These are phyloP conservation scores for Candida sanyaensis DNA, from an alignment of 1,139 yeast species.

Conservation along the genomic window DNA sequence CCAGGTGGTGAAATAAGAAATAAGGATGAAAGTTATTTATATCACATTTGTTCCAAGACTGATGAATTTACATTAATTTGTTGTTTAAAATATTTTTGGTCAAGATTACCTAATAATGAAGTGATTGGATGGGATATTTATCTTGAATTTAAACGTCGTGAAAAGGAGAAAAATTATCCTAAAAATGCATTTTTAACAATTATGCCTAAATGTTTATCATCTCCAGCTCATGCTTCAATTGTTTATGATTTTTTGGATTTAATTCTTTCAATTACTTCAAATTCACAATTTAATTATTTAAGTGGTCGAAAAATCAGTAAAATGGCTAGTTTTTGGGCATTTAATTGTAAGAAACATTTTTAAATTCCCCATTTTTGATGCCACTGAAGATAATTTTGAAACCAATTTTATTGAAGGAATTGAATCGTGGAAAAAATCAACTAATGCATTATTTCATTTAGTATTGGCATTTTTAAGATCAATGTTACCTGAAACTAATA, in stretches of 20 bases:
- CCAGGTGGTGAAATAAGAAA: constrained; percentile 47
- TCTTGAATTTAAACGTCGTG: constrained; percentile 64
- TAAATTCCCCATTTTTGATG: constrained; percentile 42
- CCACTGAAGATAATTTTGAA: constrained; percentile 35
- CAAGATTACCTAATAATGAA: constrained; percentile 77
- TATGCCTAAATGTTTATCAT: constrained; percentile 80
- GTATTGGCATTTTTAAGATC: constrained; percentile 77
- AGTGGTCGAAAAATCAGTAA: constrained; percentile 80
- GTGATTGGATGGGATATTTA: constrained; percentile 88
- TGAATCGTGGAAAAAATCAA: constrained; percentile 75
- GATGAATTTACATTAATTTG: constrained; percentile 73
- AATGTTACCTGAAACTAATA: constrained; percentile 68
- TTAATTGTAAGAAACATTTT: constrained; percentile 33
- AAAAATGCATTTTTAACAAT: constrained; percentile 71
- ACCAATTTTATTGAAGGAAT: constrained; percentile 68
- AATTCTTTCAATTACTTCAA: constrained; percentile 77
- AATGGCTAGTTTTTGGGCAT: constrained; percentile 91
- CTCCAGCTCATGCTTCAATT: constrained; percentile 87
- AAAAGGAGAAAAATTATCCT: constrained; percentile 66
- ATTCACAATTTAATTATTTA: constrained; percentile 75
- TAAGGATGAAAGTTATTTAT: constrained; percentile 31
- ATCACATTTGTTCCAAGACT: constrained; percentile 41
- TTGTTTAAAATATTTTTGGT: constrained; percentile 81
- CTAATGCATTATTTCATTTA: constrained; percentile 84
- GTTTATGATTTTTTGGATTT: constrained; percentile 86